Percentiles rank a stretch among this genome's conserved stretches.
phyloP scores from a whole-genome alignment of 768 basidiomycete genomes.

The Tricholoma furcatifolium region DNA sequence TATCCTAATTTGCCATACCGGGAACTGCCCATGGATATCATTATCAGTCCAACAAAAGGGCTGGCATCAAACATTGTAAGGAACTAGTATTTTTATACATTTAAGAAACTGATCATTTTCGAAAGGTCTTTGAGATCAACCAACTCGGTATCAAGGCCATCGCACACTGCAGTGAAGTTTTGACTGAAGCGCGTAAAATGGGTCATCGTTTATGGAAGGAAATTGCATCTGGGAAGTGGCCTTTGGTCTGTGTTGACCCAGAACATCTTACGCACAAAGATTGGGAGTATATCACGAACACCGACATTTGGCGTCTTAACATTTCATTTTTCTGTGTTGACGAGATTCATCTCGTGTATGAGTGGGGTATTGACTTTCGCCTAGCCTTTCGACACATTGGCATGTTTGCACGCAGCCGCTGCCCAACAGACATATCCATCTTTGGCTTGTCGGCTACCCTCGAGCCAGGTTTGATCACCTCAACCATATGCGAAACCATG shows the following conservation, averaged over 20 bases:
- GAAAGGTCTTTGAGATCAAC: conserved; percentile 12
- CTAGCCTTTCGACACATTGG: not conserved
- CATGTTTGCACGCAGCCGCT: conserved; percentile 3
- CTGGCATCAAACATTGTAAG: conserved; percentile 20
- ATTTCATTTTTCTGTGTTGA: conserved; percentile 12
- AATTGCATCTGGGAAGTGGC: conserved; percentile 12
- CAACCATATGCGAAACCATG: conserved; percentile 1
- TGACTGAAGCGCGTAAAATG: not conserved
- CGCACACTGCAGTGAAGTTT: conserved; percentile 6
- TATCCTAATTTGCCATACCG: conserved; percentile 16
- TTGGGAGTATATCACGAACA: conserved; percentile 11
- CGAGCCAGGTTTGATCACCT: not conserved
- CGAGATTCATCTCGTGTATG: no score
- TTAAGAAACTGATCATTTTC: not conserved
- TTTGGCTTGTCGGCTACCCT: conserved; percentile 1
- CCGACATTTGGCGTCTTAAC: conserved; percentile 7
- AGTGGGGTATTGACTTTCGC: no score
- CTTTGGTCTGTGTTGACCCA: conserved; percentile 19
- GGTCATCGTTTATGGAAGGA: not conserved
- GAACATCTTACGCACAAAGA: conserved; percentile 18
- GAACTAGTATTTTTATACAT: not conserved
- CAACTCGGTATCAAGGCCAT: conserved; percentile 8
- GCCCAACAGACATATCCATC: not conserved
- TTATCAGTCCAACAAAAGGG: conserved; percentile 23
- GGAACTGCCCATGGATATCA: conserved; percentile 14